phyloP scores from a whole-genome alignment of 768 basidiomycete genomes.

The Suillus paluster region DNA sequence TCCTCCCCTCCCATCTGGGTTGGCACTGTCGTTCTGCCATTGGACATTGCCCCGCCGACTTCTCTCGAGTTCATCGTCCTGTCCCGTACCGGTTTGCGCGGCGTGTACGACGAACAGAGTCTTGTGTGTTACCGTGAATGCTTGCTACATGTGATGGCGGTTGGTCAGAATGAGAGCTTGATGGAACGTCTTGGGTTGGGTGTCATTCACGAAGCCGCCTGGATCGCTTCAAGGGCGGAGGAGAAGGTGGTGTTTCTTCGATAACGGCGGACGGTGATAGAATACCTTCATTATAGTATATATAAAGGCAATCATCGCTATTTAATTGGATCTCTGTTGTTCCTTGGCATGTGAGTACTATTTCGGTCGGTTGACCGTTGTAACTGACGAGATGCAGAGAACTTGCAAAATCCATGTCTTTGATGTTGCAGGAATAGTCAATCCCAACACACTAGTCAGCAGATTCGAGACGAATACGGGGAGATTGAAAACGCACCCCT shows the following conservation, averaged over 20 bases:
- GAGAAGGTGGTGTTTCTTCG: conserved; percentile 1
- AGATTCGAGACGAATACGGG: too few relatives aligned
- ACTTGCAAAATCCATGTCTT: too few relatives aligned
- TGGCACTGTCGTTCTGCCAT: conserved; percentile 25
- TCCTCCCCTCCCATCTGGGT: background rate
- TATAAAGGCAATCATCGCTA: too few relatives aligned
- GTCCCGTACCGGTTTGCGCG: conserved; percentile 14
- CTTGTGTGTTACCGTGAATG: conserved; percentile 17
- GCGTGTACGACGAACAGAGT: conserved; percentile 15
- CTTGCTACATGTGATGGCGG: conserved; percentile 26
- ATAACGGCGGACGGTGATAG: background rate
- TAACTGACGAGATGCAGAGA: too few relatives aligned
- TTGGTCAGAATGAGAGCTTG: conserved; percentile 7
- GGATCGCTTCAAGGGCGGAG: conserved; percentile 10
- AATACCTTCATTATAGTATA: too few relatives aligned
- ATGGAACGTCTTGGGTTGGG: conserved; percentile 29
- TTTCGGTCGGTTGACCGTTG: too few relatives aligned
- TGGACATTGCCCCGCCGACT: conserved; percentile 8
- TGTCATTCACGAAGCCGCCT: conserved; percentile 22
- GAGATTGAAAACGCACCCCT: too few relatives aligned
- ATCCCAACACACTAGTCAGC: too few relatives aligned
- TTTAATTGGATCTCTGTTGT: too few relatives aligned
- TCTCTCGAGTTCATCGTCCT: conserved; percentile 25
- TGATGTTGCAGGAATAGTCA: too few relatives aligned
- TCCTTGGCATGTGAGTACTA: too few relatives aligned